Percentiles rank a stretch among this genome's conserved stretches.
phyloP scores from a whole-genome alignment of 1,139 yeast genomes.

The Nakaseomyces nivariensis region DNA sequence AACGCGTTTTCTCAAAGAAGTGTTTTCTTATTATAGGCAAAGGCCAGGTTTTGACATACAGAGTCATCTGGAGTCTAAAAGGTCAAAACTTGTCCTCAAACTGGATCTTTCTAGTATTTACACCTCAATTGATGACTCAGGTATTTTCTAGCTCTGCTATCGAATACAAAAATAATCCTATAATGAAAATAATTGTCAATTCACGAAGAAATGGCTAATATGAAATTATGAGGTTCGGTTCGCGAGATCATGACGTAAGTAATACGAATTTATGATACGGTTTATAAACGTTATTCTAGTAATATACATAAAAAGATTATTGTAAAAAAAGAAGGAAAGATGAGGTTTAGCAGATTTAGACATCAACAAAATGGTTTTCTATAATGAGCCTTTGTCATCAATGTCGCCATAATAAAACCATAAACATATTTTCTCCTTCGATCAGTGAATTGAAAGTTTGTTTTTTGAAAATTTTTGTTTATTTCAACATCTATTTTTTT shows the following conservation, averaged over 20 bases:
- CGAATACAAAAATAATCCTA: too few relatives aligned
- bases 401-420: too few relatives aligned
- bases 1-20: neutral
- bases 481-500: too few relatives aligned
- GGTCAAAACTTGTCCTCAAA: too few relatives aligned
- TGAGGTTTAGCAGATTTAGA: neutral
- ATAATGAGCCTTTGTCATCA: too few relatives aligned
- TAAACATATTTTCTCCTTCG: too few relatives aligned
- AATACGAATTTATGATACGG: neutral
- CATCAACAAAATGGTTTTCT: neutral
- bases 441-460: too few relatives aligned
- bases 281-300: neutral
- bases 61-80: too few relatives aligned
- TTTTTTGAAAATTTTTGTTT: neutral
- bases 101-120: too few relatives aligned
- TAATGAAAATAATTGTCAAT: neutral
- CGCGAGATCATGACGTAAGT: neutral
- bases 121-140: too few relatives aligned
- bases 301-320: neutral
- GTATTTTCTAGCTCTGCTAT: too few relatives aligned
- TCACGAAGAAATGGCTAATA: neutral
- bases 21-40: neutral
- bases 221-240: neutral
- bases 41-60: too few relatives aligned
- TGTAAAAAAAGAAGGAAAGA: neutral